A percentile compares a stretch with the other conserved stretches of the same genome.
Evolutionary conservation across 2,329 filamentous ascomycete species (phyloP).

Genomic region (Fusarium subglutinans): DNA sequence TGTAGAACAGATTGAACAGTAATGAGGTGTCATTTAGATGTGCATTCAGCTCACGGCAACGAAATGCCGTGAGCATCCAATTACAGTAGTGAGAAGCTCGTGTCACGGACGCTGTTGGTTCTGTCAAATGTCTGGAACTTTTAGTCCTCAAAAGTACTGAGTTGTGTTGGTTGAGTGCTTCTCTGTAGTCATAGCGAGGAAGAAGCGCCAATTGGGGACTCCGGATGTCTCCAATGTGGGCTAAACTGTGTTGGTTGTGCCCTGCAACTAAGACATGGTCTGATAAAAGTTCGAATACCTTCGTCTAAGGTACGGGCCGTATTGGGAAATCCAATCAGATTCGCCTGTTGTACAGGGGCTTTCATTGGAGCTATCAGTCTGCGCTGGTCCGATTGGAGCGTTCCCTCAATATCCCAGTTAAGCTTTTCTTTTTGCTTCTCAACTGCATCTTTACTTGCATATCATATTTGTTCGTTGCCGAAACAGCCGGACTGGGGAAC

Average conservation of each 20-base stretch:
- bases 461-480: not conserved
- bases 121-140: not conserved
- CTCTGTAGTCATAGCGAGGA: not conserved
- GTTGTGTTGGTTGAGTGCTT: not conserved
- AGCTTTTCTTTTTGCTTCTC: not conserved
- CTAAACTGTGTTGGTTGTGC: not conserved
- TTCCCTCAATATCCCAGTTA: too few relatives aligned
- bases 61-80: not conserved
- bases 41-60: not conserved
- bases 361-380: not conserved
- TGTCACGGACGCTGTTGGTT: not conserved
- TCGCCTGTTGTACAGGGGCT: not conserved
- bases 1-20: rapidly evolving
- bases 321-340: not conserved
- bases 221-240: not conserved
- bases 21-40: too few relatives aligned
- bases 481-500: not conserved
- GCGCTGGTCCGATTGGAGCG: not conserved
- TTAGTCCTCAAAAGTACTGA: not conserved
- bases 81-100: not conserved
- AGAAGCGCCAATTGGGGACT: not conserved
- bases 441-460: not conserved
- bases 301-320: not conserved
- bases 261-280: not conserved
- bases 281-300: not conserved